Evolutionary conservation across 768 basidiomycete genomes (phyloP), one percentile per base, ranked within the genome.

Genomic region (Antrodiella citrinella): DNA sequence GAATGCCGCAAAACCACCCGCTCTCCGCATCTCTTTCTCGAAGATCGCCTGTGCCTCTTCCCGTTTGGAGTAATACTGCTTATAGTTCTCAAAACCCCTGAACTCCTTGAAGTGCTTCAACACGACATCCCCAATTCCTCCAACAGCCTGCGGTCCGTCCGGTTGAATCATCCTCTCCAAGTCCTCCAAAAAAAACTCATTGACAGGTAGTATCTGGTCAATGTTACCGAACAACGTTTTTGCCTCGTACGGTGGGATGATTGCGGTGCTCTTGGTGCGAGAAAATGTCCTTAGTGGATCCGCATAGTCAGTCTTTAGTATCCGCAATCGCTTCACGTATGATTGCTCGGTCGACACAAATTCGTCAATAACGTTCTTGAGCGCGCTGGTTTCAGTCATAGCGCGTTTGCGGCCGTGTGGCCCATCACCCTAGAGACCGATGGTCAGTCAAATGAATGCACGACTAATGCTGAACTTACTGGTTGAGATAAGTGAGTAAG

Each of bases 211-310:
- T 19, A 99, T 75, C 47, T 80, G 83, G 65, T 97, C 94, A 46
- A 97, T 77, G 67, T 99, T 98, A 49, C 90, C 91, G 58, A 99
- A 98, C 20, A 99, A 75, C 1, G 81, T 89, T 56, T 89, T 93
- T 26, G 94, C 94, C 64, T 97, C 89, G 64, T 95, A 97, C 19
- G 81, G 68, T 1, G 88, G 85, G 42, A 99, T 77, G 58, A 99
- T 90, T 26, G 87, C 82, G 0, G 89, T 93, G 52, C 86, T 84
- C 62, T 89, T 88, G 64, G 76, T 83, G 49, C 80, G 77, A 19
- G 95, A 81, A 63, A 94, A 99, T 41, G 77, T 77, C 30, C 93
- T 81, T 22, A 99, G 72, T 7, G 93, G 96, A 63, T 91, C 86
- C 26, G 94, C 95, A 62, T 96, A 98, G 59, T 90, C 83, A 42